These are phyloP conservation scores for Dalbergia cultrata DNA, from an alignment of 306 rosid genomes.

Conservation along the genomic window DNA sequence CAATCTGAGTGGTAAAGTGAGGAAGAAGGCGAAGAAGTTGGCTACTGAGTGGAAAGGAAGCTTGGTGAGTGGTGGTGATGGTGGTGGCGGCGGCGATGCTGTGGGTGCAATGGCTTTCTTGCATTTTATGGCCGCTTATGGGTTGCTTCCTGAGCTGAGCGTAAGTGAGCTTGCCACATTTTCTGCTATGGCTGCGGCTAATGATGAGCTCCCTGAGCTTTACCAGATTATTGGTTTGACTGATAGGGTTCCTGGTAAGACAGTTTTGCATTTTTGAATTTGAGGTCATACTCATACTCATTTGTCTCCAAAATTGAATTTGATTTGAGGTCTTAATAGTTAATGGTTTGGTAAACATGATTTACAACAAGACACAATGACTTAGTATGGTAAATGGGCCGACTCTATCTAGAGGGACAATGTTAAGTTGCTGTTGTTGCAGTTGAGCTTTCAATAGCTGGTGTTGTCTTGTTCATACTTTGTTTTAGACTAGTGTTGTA, in stretches of 20 bases:
- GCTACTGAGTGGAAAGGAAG: constrained; percentile 64
- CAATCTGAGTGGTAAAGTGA: constrained; percentile 47
- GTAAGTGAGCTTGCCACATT: constrained; percentile 62
- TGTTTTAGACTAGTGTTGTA: neutral
- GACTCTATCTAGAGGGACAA: too few relatives aligned
- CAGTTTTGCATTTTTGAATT: too few relatives aligned
- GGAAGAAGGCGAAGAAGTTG: constrained; percentile 61
- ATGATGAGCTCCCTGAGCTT: constrained; percentile 59
- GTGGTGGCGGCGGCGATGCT: constrained; percentile 36
- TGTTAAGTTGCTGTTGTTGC: neutral
- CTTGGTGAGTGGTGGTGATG: constrained; percentile 43
- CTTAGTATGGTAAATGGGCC: too few relatives aligned
- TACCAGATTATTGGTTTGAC: constrained; percentile 59
- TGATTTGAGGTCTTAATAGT: neutral
- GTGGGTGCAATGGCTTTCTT: constrained; percentile 67
- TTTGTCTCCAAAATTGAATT: neutral
- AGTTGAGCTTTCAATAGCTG: constrained; percentile 8
- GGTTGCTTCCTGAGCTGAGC: constrained; percentile 56
- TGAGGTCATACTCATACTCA: too few relatives aligned
- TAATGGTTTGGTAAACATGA: too few relatives aligned
- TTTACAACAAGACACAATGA: too few relatives aligned
- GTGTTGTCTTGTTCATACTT: neutral
- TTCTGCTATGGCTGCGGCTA: constrained; percentile 56
- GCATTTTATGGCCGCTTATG: constrained; percentile 71
- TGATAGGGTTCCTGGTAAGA: constrained; percentile 57